Conservation (phyloP, 2,329 filamentous ascomycete genomes). For the Byssochlamys sp. region DNA sequence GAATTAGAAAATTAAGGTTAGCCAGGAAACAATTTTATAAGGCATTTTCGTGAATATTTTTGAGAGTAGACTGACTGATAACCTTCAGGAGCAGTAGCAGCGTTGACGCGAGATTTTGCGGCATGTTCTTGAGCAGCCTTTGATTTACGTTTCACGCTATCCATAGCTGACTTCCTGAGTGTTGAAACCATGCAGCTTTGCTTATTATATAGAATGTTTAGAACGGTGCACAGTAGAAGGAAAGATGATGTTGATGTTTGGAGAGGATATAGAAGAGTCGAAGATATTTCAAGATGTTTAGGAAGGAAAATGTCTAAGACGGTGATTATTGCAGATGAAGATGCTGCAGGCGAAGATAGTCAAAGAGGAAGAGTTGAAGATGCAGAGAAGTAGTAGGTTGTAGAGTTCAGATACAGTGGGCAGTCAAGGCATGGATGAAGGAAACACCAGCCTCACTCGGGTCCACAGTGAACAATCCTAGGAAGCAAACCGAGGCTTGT, state of each 20-base stretch:
- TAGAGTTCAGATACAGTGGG: background rate
- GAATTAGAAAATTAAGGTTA: background rate
- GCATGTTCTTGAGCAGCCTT: constrained; percentile 15
- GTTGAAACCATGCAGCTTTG: background rate
- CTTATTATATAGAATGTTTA: background rate
- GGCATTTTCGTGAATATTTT: background rate
- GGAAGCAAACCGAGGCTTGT: background rate
- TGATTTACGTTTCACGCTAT: constrained; percentile 26
- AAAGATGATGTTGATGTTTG: background rate
- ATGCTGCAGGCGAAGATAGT: no score
- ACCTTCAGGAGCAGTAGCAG: background rate
- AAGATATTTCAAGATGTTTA: background rate
- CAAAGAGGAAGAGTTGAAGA: background rate
- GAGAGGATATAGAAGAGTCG: background rate
- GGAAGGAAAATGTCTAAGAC: background rate
- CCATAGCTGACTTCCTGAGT: constrained; percentile 20
- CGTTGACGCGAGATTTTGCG: background rate
- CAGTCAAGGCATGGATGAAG: background rate
- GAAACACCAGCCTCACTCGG: background rate
- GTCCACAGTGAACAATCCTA: background rate
- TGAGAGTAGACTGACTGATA: background rate
- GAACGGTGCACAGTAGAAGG: background rate
- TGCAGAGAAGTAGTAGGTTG: background rate
- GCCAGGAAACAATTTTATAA: background rate
- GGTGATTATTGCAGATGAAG: no score